Evolutionary conservation across 2,329 filamentous ascomycete species (phyloP), one percentile per base, ranked within the genome.

Genomic region (Epichloe amarillans): DNA sequence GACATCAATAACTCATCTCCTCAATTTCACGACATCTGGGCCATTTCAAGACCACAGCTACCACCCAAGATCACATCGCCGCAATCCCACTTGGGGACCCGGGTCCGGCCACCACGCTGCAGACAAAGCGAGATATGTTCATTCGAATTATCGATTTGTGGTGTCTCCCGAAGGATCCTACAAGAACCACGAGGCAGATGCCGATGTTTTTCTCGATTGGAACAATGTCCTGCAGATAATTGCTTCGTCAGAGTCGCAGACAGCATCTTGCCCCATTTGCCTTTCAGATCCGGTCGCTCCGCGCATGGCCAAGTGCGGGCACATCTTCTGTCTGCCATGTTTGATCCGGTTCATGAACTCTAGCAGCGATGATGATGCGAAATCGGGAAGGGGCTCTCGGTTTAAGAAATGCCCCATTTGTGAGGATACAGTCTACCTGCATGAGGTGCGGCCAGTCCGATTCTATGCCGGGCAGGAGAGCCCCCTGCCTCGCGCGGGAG

Each of bases 391-490:
- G 68, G 83, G 79, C 59, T 73, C 84, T 33, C 77, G 85, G 50
- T 96, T 88, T 79, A 95, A 95, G 71, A 95, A 95, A 64, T 98
- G 93, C 59, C 91, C 93, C 0, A 90, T 98, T 36, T 98, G 93
- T 65, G 93, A 88, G 71, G 93, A 98, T 65, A 83, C 79, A 46
- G 80, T 98, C n/a, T 95, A 93, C 63, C 76, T 90, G n/a, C 84
- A 87, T 8, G 93, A 98, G 56, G 88, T 86, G 21, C 77, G 87
- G 46, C 89, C 93, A 1, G 90, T 96, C 21, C 80, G 90, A 46
- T 96, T 93, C 76, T 96, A 95, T 60, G 79, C 80, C 39, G 91
- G 89, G 0, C 89, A 96, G 66, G 90, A 97, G 67, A 83, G 82
- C 42, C 79, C 23, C 86, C 70, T 88, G 37, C 88, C 90, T 4